Base-by-base conservation (phyloP, 139 green algal genomes). In the Nannochloris sp. region DNA sequence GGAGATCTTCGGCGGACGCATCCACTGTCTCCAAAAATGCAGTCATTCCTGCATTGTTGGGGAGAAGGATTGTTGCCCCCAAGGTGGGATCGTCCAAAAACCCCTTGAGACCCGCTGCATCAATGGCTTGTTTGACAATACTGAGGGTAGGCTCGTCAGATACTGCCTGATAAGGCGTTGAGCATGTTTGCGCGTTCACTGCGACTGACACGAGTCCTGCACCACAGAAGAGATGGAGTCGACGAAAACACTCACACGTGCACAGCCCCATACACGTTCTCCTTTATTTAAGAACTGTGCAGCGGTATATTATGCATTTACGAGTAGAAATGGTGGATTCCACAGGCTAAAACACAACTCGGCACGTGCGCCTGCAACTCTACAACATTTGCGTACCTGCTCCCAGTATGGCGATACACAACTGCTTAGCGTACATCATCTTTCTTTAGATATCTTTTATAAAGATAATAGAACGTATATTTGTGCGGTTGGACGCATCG, bases 41-140 rank as follows among this genome's bases (percentile, higher is more conserved):
- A 1, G 56, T 23, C 12, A 61, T 46, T 8, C 28, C 56, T 12
- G 28, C 56, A 45, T 61, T 61, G n/a, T 45, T 61, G 17, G 56
- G 56, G 12, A 61, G 14, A 31, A 61, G 46, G 30, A 61, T 61
- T 37, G 56, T 61, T 8, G 56, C 56, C 2, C 8, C 28, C 17
- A 61, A 10, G n/a, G 23, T 12, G 5, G 56, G 56, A 14, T 61
- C 56, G 30, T 45, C 30, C 12, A 61, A 23, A 29, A 45, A 46
- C 4, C 46, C 62, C 46, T 60, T 25, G 67, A 71, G 29, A 59
- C 33, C 67, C 71, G 75, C 65, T 66, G 75, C 51, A 81, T 84
- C 69, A 37, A 73, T 4, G 30, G 56, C 56, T 44, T 44, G 29
- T 12, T 61, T 61, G 30, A 31, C 56, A 45, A 45, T 45, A 31